Percentiles rank a stretch among this genome's conserved stretches.
Evolutionary conservation across 169 alveolate genomes (phyloP).

Genomic region (Eimeria brunetti): DNA sequence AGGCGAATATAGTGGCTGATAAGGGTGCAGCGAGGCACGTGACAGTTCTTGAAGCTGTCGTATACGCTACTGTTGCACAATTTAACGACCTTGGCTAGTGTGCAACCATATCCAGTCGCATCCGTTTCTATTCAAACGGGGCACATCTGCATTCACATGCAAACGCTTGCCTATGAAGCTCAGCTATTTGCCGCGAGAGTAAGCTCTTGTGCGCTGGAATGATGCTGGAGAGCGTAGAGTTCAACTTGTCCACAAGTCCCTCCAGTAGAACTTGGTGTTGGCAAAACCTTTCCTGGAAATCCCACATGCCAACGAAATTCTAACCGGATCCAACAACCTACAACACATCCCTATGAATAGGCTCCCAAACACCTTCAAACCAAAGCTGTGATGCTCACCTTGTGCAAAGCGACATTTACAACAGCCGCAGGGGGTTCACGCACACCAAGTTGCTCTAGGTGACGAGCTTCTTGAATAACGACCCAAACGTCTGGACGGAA

Average conservation of each 20-base stretch:
- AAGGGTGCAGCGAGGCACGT: not conserved
- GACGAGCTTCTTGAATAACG: constrained; percentile 94
- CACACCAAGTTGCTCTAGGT: constrained; percentile 93
- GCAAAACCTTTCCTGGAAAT: constrained; percentile 56
- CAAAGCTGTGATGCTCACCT: constrained; percentile 84
- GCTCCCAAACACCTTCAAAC: not conserved
- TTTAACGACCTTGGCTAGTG: not conserved
- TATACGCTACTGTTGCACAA: not conserved
- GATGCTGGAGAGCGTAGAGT: constrained; percentile 47
- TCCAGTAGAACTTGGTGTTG: constrained; percentile 63
- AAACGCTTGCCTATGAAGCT: constrained; percentile 62
- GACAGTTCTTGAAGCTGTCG: not conserved
- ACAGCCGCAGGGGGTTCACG: constrained; percentile 93
- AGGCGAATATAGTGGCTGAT: not conserved
- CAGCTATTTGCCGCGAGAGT: constrained; percentile 52
- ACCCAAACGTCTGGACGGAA: constrained; percentile 92
- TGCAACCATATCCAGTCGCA: not conserved
- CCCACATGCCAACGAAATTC: not conserved
- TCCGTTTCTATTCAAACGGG: not conserved
- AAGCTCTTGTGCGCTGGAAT: constrained; percentile 44
- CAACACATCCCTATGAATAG: not conserved
- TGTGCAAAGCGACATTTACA: constrained; percentile 94
- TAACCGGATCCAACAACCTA: not conserved
- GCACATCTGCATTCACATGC: not conserved
- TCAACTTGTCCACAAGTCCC: constrained; percentile 63